Evolutionary conservation across 2,329 filamentous ascomycete genomes (phyloP).

Genomic region (Colletotrichum melonis): DNA sequence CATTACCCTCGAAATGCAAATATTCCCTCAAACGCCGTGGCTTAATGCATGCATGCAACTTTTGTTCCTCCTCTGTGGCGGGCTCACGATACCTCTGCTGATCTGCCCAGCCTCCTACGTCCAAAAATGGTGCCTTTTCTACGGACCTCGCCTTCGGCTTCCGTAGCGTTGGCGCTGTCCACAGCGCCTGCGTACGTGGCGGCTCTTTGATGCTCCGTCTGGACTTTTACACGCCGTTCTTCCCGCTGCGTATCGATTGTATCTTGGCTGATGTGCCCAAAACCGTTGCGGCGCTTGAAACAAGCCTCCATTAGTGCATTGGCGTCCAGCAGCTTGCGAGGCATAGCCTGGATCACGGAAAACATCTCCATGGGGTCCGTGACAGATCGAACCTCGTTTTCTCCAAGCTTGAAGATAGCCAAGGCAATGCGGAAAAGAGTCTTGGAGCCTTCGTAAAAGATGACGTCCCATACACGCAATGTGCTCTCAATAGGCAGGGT

Average conservation of each 20-base stretch:
- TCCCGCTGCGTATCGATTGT: slow-evolving; percentile 81
- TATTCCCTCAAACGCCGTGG: slow-evolving; percentile 32
- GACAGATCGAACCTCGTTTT: slow-evolving; percentile 82
- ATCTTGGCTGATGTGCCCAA: slow-evolving; percentile 84
- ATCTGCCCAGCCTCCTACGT: slow-evolving; percentile 48
- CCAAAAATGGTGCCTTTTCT: slow-evolving; percentile 61
- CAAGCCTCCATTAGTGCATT: slow-evolving; percentile 86
- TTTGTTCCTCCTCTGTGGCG: not conserved
- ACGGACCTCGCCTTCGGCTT: slow-evolving; percentile 46
- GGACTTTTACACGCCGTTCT: slow-evolving; percentile 70
- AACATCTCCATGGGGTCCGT: slow-evolving; percentile 95
- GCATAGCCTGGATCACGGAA: slow-evolving; percentile 89
- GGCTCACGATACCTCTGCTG: slow-evolving; percentile 28
- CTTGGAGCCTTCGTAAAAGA: slow-evolving; percentile 95
- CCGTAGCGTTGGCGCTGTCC: slow-evolving; percentile 46
- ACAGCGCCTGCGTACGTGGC: slow-evolving; percentile 39
- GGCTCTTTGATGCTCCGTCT: slow-evolving; percentile 50
- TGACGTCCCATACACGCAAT: slow-evolving; percentile 92
- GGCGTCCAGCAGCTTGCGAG: slow-evolving; percentile 82
- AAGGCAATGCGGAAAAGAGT: slow-evolving; percentile 93
- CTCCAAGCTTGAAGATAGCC: slow-evolving; percentile 90
- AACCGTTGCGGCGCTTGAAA: slow-evolving; percentile 82
- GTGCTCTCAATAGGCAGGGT: slow-evolving; percentile 93
- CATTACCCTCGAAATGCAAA: slow-evolving; percentile 39
- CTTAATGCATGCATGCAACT: slow-evolving; percentile 30